Evolutionary conservation across 2,329 filamentous ascomycete genomes (phyloP).

Genomic region (Fusarium papillatum): DNA sequence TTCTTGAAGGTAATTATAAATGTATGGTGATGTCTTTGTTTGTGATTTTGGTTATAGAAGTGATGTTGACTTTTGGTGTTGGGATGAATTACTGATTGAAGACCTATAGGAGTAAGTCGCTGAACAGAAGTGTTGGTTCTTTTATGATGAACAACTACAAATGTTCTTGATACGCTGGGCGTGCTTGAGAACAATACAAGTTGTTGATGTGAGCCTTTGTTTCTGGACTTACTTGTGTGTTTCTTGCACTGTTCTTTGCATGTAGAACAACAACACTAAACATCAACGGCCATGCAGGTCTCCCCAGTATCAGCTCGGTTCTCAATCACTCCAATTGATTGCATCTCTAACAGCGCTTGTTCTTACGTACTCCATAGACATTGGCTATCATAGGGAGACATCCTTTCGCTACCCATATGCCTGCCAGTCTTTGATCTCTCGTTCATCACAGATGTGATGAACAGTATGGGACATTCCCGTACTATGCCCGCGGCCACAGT

Average conservation of each 20-base stretch:
- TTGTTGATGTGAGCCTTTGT: background rate
- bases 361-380: background rate
- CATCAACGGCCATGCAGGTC: background rate
- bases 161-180: background rate
- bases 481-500: background rate
- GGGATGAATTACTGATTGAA: background rate
- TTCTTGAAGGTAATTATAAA: background rate
- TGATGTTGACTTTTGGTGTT: background rate
- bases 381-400: background rate
- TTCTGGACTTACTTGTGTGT: background rate
- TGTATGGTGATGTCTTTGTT: background rate
- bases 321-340: background rate
- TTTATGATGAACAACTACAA: background rate
- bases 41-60: background rate
- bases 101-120: background rate
- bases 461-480: background rate
- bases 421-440: background rate
- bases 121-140: background rate
- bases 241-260: background rate
- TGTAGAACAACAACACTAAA: background rate
- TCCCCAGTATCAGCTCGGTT: background rate
- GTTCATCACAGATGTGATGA: background rate
- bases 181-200: background rate
- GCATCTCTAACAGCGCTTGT: background rate
- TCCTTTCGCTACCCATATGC: background rate